These are phyloP conservation scores for Pulveroboletus sp. DNA, from an alignment of 768 basidiomycete genomes.

Conservation along the genomic window DNA sequence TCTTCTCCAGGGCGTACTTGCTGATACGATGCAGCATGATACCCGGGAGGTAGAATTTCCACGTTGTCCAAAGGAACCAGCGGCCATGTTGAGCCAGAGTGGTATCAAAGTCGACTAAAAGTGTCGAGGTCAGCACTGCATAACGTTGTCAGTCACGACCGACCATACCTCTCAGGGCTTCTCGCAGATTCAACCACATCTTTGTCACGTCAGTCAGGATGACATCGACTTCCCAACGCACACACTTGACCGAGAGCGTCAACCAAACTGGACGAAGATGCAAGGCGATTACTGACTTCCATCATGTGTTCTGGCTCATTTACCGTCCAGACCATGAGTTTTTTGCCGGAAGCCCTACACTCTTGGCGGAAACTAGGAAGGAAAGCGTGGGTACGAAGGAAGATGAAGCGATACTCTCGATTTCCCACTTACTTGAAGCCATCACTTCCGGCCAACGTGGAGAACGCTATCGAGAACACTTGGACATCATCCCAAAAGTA, in stretches of 20 bases:
- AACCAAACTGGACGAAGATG: not conserved
- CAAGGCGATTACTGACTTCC: constrained; percentile 50
- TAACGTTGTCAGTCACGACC: constrained; percentile 10
- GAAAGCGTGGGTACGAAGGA: constrained; percentile 3
- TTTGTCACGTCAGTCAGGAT: constrained; percentile 75
- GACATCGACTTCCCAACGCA: constrained; percentile 72
- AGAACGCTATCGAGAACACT: constrained; percentile 83
- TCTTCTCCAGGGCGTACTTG: constrained; percentile 40
- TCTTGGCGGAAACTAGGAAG: constrained; percentile 67
- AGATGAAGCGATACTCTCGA: not conserved
- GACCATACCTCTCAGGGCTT: constrained; percentile 46
- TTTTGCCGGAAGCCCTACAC: constrained; percentile 75
- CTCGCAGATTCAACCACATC: constrained; percentile 62
- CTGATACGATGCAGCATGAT: constrained; percentile 27
- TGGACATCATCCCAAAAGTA: constrained; percentile 90
- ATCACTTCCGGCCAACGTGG: constrained; percentile 60
- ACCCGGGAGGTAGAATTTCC: constrained; percentile 53
- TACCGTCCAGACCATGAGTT: constrained; percentile 94
- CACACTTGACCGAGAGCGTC: constrained; percentile 44
- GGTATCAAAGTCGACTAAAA: constrained; percentile 62
- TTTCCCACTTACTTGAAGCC: constrained; percentile 55
- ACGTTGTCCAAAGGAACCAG: constrained; percentile 70
- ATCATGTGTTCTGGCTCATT: constrained; percentile 87
- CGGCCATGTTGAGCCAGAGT: constrained; percentile 58
- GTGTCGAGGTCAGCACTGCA: not conserved